Conservation (phyloP, 2,329 filamentous ascomycete species). For the Metarhizium rileyi region DNA sequence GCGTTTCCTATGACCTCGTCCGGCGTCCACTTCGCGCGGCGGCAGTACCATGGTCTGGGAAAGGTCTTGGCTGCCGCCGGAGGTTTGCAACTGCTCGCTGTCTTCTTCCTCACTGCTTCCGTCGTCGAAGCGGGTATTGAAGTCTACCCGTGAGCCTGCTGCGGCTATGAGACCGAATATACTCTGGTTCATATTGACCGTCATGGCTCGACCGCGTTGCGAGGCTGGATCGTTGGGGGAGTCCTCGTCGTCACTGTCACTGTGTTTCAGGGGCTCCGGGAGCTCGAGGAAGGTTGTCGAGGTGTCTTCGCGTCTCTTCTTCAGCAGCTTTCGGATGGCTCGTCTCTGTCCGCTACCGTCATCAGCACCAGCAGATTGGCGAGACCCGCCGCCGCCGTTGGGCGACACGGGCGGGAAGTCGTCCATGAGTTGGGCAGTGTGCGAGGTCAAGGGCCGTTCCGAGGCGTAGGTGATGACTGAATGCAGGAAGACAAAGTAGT, state of each 20-base stretch:
- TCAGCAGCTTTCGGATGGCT: slow-evolving; percentile 33
- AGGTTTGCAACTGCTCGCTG: slow-evolving; percentile 28
- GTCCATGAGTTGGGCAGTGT: slow-evolving; percentile 1
- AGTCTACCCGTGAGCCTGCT: slow-evolving; percentile 73
- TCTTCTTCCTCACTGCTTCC: slow-evolving; percentile 78
- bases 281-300: slow-evolving; percentile 31
- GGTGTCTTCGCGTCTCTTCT: slow-evolving; percentile 30
- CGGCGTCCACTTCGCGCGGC: slow-evolving; percentile 21
- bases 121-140: slow-evolving; percentile 69
- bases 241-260: slow-evolving; percentile 40
- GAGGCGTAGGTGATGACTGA: not conserved
- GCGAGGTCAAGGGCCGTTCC: not conserved
- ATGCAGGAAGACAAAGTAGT: not conserved
- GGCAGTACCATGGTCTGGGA: slow-evolving; percentile 33
- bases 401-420: slow-evolving; percentile 3
- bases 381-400: not conserved
- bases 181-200: slow-evolving; percentile 81
- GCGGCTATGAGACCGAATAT: slow-evolving; percentile 89
- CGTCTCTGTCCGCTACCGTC: slow-evolving; percentile 29
- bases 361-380: slow-evolving; percentile 13
- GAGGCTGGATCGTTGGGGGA: slow-evolving; percentile 28
- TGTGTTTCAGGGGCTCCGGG: slow-evolving; percentile 42
- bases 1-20: slow-evolving; percentile 41
- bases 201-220: slow-evolving; percentile 36
- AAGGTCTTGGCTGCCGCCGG: slow-evolving; percentile 35